These are phyloP conservation scores for Plantago elongata DNA, from an alignment of 257 asterid genomes.

Conservation along the genomic window DNA sequence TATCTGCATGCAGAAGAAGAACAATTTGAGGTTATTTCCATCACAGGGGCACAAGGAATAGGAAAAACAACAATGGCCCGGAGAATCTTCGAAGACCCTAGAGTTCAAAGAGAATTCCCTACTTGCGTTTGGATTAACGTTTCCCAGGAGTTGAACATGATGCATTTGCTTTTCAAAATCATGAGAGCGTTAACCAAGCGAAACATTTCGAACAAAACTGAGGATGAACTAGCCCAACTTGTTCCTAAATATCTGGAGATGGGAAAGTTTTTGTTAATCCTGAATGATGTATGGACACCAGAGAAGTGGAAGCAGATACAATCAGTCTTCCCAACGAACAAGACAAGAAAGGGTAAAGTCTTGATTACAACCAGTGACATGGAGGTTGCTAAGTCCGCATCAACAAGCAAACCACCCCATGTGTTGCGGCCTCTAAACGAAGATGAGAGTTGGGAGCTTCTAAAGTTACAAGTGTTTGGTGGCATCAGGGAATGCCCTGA, in stretches of 20 bases:
- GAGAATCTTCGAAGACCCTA: too few relatives aligned
- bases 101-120: neutral
- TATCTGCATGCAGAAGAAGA: neutral
- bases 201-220: neutral
- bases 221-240: neutral
- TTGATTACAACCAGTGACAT: neutral
- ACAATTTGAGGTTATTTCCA: neutral
- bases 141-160: neutral
- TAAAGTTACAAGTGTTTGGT: neutral
- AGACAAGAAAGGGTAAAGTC: neutral
- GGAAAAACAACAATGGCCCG: neutral
- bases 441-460: neutral
- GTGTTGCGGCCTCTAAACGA: neutral
- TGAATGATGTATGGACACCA: neutral
- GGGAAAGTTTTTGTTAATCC: neutral
- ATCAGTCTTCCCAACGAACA: neutral
- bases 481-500: neutral
- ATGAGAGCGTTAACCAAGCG: neutral
- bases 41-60: neutral
- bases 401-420: neutral
- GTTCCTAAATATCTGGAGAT: neutral
- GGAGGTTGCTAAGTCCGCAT: too few relatives aligned
- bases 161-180: neutral
- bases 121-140: neutral
- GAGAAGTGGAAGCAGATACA: neutral